Evolutionary conservation across 2,329 filamentous ascomycete genomes (phyloP).

Genomic region (Colletotrichum kahawae): DNA sequence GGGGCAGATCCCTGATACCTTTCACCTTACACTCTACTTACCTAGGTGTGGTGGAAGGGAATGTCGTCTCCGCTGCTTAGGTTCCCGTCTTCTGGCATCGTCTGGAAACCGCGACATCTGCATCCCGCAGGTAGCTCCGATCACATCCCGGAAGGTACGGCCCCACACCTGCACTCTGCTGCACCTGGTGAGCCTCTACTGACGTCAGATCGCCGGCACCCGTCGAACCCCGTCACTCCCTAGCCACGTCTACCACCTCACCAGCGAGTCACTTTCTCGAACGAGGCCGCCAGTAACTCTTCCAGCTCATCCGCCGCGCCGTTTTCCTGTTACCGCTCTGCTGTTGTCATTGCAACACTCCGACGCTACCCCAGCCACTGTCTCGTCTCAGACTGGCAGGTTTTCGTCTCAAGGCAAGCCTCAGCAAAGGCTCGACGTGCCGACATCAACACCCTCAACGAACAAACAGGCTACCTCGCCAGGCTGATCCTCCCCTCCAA

Average conservation of each 20-base stretch:
- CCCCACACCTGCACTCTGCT: not conserved
- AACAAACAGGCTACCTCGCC: not conserved
- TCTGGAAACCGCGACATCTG: conserved; percentile 8
- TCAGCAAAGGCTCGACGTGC: not conserved
- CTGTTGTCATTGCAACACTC: not conserved
- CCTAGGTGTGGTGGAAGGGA: not conserved
- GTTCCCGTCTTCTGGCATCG: conserved; percentile 8
- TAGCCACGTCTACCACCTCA: not conserved
- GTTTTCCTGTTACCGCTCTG: not conserved
- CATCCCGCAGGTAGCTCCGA: not conserved
- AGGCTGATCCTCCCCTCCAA: not conserved
- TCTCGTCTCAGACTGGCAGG: not conserved
- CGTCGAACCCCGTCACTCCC: too few relatives aligned
- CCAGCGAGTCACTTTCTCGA: not conserved
- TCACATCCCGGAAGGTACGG: conserved; percentile 1
- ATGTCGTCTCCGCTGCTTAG: not conserved
- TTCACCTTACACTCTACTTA: not conserved
- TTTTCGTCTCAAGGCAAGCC: not conserved
- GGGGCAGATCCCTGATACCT: not conserved
- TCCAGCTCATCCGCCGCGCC: not conserved
- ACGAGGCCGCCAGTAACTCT: not conserved
- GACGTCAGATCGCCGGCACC: conserved; percentile 7
- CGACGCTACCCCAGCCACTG: not conserved
- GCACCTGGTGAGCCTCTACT: not conserved
- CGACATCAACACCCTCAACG: not conserved